These are phyloP conservation scores for Paramecium biaurelia DNA, from an alignment of 73 alveolate genomes.

Conservation along the genomic window DNA sequence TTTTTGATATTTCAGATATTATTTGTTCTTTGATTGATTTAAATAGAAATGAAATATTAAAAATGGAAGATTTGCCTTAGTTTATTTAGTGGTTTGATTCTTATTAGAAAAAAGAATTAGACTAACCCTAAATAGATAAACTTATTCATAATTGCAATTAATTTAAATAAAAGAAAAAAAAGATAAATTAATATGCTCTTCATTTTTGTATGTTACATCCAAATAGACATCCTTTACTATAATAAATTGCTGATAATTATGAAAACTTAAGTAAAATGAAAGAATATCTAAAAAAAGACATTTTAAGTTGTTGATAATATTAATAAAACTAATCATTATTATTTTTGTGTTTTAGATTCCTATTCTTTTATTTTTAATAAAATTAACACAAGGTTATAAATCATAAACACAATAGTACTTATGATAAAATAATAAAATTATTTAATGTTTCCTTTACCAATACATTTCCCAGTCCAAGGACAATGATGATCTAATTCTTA, in stretches of 20 bases:
- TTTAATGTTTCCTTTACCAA: constrained; percentile 66
- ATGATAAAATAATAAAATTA: constrained; percentile 60
- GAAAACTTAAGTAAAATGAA: background rate
- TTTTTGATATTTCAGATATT: background rate
- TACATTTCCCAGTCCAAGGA: constrained; percentile 86
- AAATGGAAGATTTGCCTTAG: background rate
- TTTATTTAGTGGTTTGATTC: background rate
- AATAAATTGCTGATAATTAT: background rate
- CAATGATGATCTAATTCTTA: constrained; percentile 79
- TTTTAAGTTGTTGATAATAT: background rate
- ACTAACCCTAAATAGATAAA: background rate
- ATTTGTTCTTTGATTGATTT: background rate
- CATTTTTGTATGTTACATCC: background rate
- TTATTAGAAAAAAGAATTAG: background rate
- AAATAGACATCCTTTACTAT: background rate
- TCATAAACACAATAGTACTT: constrained; percentile 52
- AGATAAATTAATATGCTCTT: background rate
- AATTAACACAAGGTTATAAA: background rate
- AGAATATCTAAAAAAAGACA: background rate
- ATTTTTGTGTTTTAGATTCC: background rate
- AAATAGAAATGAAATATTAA: background rate
- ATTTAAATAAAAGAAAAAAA: background rate
- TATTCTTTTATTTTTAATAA: background rate
- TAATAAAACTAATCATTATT: background rate
- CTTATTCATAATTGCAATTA: background rate